Evolutionary conservation across 2,329 filamentous ascomycete species (phyloP), one percentile per base, ranked within the genome.

Genomic region (Acephala macrosclerotiorum): DNA sequence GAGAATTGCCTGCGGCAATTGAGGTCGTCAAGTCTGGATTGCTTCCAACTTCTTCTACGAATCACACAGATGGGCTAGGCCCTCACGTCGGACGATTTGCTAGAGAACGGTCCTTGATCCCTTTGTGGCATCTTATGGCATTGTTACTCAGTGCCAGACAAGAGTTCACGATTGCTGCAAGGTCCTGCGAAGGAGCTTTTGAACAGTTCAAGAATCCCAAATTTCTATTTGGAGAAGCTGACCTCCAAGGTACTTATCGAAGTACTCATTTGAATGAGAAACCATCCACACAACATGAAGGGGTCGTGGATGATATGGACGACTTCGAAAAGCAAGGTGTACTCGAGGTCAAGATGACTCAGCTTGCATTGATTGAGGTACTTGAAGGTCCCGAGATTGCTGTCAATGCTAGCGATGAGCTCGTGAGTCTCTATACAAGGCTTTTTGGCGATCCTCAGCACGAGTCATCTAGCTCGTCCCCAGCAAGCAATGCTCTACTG

Each of bases 321-420:
- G 87, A 89, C 65, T 87, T 89, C 29, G 94, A 98, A 75, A 96
- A 94, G 75, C 92, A 94, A 77, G 87, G 88, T 58, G 90, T 99
- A 49, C 80, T 99, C n/a, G 92, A 98, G 77, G 89, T 97, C 67
- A 97, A 97, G 78, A 97, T 98, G 87, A 97, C 95, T 12, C 94
- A 98, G 74, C 83, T 99, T 66, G 86, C 91, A 3, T 85, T 99
- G 22, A 79, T 96, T 3, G 95, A 98, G 78, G 81, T 96, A 18
- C 81, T 93, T 3, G 94, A 97, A 75, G 94, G 94, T 0, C 89
- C 94, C 0, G 90, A 93, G 65, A 87, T 90, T 64, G 95, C 96
- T 20, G 92, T 98, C 59, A 97, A 97, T 75, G 90, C 91, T 66
- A 94, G 92, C 75, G 89, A 93, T 70, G 94, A 97, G 77, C 83